Percentiles rank a stretch among this genome's conserved stretches.
phyloP scores from a whole-genome alignment of 2,329 filamentous ascomycete genomes.

The Talaromyces rugulosus region DNA sequence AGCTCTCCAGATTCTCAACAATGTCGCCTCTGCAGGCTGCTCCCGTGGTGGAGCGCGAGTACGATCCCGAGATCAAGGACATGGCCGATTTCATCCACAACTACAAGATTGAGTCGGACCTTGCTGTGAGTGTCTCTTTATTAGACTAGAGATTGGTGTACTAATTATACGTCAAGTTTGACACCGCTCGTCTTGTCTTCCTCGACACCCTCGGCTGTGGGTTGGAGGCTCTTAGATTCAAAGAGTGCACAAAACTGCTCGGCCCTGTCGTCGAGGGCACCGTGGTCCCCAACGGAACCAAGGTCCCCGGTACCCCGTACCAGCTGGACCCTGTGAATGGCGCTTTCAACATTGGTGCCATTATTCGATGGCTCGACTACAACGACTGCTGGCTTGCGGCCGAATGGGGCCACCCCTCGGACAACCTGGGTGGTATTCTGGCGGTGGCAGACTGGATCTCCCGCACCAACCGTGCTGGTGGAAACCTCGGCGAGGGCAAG shows the following conservation, averaged over 20 bases:
- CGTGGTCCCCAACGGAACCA: constrained; percentile 83
- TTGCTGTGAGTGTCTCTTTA: constrained; percentile 64
- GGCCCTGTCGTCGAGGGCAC: constrained; percentile 90
- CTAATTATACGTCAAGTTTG: constrained; percentile 50
- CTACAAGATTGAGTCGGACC: constrained; percentile 81
- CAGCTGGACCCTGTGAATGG: constrained; percentile 92
- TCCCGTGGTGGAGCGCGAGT: constrained; percentile 49
- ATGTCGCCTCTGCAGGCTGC: constrained; percentile 36
- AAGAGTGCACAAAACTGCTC: constrained; percentile 91
- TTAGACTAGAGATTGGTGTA: not conserved
- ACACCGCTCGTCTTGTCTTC: constrained; percentile 94
- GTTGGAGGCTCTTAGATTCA: constrained; percentile 90
- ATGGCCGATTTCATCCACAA: constrained; percentile 95
- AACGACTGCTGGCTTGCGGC: constrained; percentile 99
- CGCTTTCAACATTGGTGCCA: constrained; percentile 97
- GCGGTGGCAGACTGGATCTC: constrained; percentile 97
- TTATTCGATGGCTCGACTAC: constrained; percentile 99
- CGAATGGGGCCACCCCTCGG: constrained; percentile 97
- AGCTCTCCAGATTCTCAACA: constrained; percentile 37
- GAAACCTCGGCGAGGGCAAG: constrained; percentile 66
- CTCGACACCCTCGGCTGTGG: constrained; percentile 96
- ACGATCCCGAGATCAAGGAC: constrained; percentile 90
- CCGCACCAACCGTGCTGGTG: constrained; percentile 84
- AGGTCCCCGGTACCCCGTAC: constrained; percentile 86
- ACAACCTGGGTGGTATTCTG: constrained; percentile 95